Conservation (phyloP, 129 eudicot species). For the Rutidosis leptorrhynchoides region DNA sequence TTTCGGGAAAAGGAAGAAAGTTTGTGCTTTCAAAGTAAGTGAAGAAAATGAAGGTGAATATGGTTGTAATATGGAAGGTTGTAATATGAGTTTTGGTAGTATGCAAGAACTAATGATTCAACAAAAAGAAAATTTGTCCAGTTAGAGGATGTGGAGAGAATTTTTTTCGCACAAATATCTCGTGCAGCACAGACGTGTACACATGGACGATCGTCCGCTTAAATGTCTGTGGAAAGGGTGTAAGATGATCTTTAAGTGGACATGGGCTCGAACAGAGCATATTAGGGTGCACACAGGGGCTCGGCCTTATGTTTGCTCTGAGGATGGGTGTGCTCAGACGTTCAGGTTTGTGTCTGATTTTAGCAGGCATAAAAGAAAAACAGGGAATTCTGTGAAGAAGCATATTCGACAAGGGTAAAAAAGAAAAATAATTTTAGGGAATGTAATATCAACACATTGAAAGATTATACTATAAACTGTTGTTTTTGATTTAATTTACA, state of each 20-base stretch:
- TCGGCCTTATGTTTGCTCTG: conserved; percentile 78
- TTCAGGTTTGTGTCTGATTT: conserved; percentile 95
- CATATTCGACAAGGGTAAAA: conserved; percentile 23
- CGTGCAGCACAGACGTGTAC: conserved; percentile 96
- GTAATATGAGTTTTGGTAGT: conserved; percentile 79
- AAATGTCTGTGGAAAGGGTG: conserved; percentile 99
- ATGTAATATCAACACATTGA: conserved; percentile 42
- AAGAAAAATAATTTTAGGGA: conserved; percentile 18
- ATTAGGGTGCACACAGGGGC: conserved; percentile 93
- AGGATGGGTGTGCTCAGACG: conserved; percentile 85
- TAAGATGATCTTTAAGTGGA: conserved; percentile 94
- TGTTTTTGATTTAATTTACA: conserved; percentile 45
- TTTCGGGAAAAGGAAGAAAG: conserved; percentile 38
- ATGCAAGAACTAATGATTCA: conserved; percentile 65
- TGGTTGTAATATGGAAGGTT: conserved; percentile 75
- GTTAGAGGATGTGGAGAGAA: conserved; percentile 81
- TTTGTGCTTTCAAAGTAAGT: conserved; percentile 8
- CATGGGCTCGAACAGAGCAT: conserved; percentile 97
- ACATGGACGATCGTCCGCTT: conserved; percentile 80
- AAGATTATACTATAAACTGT: conserved; percentile 27
- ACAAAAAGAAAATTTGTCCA: conserved; percentile 73
- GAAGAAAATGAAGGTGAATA: conserved; percentile 63
- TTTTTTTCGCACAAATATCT: conserved; percentile 95
- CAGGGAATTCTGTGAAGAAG: conserved; percentile 83
- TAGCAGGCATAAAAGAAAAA: conserved; percentile 96